These are phyloP conservation scores for Chlamydomonas sp. DNA, from an alignment of 139 green algal species.

Conservation along the genomic window DNA sequence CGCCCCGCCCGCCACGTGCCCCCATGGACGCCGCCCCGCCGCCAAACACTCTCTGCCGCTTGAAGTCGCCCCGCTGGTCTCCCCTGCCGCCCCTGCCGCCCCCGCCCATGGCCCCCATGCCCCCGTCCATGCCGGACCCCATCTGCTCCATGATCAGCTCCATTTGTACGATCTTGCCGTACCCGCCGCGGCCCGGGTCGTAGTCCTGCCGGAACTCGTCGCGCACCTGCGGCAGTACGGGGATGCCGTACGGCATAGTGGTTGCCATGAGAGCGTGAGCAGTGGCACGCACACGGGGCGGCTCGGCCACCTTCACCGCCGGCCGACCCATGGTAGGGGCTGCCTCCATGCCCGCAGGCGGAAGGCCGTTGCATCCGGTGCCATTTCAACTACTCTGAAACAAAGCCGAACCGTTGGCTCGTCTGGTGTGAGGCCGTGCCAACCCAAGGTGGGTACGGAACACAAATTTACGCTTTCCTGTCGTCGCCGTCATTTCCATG, in stretches of 20 bases:
- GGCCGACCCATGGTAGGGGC: too few species aligned
- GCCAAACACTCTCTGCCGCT: conserved; percentile 18
- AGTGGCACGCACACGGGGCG: background rate
- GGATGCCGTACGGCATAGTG: background rate
- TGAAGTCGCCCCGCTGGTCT: conserved; percentile 1
- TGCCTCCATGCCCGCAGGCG: background rate
- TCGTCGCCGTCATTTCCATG: too few species aligned
- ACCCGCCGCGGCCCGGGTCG: conserved; percentile 88
- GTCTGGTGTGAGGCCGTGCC: too few species aligned
- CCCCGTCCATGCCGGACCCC: conserved; percentile 29
- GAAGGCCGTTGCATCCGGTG: too few species aligned
- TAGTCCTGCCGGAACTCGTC: conserved; percentile 97
- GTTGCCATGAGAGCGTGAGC: background rate
- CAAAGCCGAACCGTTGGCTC: too few species aligned
- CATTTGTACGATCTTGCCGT: conserved; percentile 55
- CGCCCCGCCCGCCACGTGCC: background rate
- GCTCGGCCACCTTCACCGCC: too few species aligned
- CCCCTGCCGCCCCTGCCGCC: background rate
- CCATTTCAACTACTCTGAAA: too few species aligned
- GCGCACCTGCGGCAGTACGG: conserved; percentile 73
- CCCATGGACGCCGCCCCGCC: background rate
- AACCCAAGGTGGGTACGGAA: too few species aligned
- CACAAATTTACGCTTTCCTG: too few species aligned
- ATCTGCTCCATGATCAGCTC: conserved; percentile 52
- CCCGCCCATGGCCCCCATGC: background rate